Percentiles rank a stretch among this genome's conserved stretches.
Evolutionary conservation across 345 rosid genomes (phyloP).

Genomic region (Erysimum cheiranthoides): DNA sequence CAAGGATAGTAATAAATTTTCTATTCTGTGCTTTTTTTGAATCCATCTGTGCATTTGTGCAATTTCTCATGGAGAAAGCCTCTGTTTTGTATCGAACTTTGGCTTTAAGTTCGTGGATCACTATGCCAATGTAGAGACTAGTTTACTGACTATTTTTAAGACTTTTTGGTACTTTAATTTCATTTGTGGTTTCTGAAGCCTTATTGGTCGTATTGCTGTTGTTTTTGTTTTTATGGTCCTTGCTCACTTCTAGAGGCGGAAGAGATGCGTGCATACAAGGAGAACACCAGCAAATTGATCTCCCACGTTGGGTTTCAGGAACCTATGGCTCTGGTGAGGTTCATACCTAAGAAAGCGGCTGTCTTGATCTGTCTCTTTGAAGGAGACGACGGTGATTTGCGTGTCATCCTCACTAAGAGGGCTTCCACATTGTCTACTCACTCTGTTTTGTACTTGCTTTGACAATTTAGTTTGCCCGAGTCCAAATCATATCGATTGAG

Average conservation of each 20-base stretch:
- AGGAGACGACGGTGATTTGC: constrained; percentile 75
- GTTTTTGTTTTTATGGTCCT: too few species aligned
- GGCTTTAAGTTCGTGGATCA: too few species aligned
- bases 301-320: constrained; percentile 73
- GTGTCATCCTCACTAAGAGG: constrained; percentile 84
- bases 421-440: constrained; percentile 71
- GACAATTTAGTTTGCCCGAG: not conserved
- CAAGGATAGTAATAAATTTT: too few species aligned
- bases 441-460: constrained; percentile 61
- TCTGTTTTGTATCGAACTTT: too few species aligned
- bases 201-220: too few species aligned
- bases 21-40: too few species aligned
- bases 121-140: too few species aligned
- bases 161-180: too few species aligned
- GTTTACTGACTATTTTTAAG: too few species aligned
- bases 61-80: too few species aligned
- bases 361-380: constrained; percentile 80
- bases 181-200: too few species aligned
- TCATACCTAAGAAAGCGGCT: constrained; percentile 71
- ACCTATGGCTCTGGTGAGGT: constrained; percentile 58
- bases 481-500: not conserved
- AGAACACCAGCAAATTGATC: constrained; percentile 58
- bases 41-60: too few species aligned
- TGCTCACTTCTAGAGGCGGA: constrained; percentile 44
- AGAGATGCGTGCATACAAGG: constrained; percentile 48